These are phyloP conservation scores for Zygosaccharomyces bisporus DNA, from an alignment of 805 yeast genomes.

Conservation along the genomic window DNA sequence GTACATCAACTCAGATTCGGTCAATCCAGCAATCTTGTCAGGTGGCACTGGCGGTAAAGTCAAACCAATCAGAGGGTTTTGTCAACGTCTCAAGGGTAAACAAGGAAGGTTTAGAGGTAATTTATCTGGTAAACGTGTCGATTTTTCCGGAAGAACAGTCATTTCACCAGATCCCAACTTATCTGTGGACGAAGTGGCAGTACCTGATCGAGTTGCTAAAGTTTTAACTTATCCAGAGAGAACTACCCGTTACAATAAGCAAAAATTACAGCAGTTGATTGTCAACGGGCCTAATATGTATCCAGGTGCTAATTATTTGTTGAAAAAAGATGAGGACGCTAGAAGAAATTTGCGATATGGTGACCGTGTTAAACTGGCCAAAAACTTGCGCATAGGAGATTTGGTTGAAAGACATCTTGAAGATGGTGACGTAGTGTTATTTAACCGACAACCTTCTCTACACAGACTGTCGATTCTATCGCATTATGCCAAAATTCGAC, in stretches of 20 bases:
- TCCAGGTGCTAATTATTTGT: constrained; percentile 94
- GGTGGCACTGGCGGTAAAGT: constrained; percentile 57
- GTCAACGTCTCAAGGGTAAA: constrained; percentile 96
- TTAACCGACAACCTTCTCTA: constrained; percentile 96
- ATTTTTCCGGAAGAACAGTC: constrained; percentile 96
- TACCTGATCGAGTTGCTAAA: constrained; percentile 95
- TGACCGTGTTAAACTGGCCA: constrained; percentile 73
- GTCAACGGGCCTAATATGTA: constrained; percentile 81
- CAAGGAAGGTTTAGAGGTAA: constrained; percentile 99
- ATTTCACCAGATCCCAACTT: constrained; percentile 98
- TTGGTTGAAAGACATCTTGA: constrained; percentile 94
- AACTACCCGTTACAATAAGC: constrained; percentile 81
- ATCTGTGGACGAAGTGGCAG: constrained; percentile 94
- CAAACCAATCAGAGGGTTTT: constrained; percentile 85
- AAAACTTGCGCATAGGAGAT: constrained; percentile 78
- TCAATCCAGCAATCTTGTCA: constrained; percentile 73
- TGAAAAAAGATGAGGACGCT: constrained; percentile 77
- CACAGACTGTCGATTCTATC: constrained; percentile 92
- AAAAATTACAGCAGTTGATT: constrained; percentile 69
- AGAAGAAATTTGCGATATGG: constrained; percentile 89
- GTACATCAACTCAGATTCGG: constrained; percentile 95
- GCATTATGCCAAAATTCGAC: constrained; percentile 93
- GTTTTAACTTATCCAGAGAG: constrained; percentile 93
- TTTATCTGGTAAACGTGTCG: constrained; percentile 96
- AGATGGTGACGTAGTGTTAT: constrained; percentile 93